Evolutionary conservation across 306 rosid genomes (phyloP).

Genomic region (Medicago truncatula): DNA sequence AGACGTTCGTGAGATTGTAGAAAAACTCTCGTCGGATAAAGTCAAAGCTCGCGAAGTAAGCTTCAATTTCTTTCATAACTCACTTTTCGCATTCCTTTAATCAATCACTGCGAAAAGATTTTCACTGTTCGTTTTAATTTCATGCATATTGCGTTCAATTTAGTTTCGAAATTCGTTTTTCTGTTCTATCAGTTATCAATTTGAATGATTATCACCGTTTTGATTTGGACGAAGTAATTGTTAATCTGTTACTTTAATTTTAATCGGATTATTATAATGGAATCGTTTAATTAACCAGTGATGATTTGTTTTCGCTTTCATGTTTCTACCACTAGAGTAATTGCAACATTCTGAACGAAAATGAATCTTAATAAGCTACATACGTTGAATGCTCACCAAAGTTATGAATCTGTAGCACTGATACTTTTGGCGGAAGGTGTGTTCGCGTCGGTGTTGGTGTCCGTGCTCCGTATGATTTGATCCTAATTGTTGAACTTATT

Average conservation of each 20-base stretch:
- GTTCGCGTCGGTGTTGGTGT: no score
- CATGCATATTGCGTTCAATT: constrained; percentile 1
- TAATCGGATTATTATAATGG: neutral
- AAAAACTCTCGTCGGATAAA: constrained; percentile 85
- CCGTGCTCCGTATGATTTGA: no score
- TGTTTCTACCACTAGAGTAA: constrained; percentile 15
- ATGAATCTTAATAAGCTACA: neutral
- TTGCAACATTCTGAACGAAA: neutral
- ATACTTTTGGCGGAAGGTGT: no score
- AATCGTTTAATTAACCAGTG: constrained; percentile 9
- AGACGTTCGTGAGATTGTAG: constrained; percentile 77
- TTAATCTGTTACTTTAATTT: constrained; percentile 5
- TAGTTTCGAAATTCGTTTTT: constrained; percentile 16
- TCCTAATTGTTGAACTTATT: no score
- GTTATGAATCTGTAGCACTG: neutral
- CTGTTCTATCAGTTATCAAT: neutral
- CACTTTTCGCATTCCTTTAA: constrained; percentile 9
- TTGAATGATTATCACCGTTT: neutral
- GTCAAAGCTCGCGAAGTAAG: constrained; percentile 85
- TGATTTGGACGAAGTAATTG: neutral
- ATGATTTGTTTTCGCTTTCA: neutral
- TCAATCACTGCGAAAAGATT: constrained; percentile 16
- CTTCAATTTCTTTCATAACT: constrained; percentile 30
- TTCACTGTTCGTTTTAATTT: constrained; percentile 19
- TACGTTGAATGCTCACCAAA: neutral